These are phyloP conservation scores for Ogataea philodendri DNA, from an alignment of 805 yeast genomes.

Conservation along the genomic window DNA sequence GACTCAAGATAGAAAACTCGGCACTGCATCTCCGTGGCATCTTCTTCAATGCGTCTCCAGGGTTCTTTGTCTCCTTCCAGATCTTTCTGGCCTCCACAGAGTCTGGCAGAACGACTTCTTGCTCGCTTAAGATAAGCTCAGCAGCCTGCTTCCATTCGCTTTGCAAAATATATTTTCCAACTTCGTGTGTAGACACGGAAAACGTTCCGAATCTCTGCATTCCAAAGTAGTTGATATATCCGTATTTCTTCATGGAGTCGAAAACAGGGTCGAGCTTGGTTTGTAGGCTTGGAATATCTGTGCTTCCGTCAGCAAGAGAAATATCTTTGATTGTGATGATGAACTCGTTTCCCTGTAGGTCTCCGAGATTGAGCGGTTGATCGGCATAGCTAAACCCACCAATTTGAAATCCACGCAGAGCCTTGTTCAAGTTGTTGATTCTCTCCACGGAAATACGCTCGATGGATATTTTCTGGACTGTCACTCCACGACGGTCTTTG, in stretches of 20 bases:
- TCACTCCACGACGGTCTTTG: constrained; percentile 93
- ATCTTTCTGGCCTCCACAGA: constrained; percentile 78
- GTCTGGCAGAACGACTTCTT: constrained; percentile 78
- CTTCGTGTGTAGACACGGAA: constrained; percentile 83
- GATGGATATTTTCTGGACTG: constrained; percentile 78
- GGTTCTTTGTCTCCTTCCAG: constrained; percentile 74
- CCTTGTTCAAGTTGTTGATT: constrained; percentile 70
- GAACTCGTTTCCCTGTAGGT: constrained; percentile 85
- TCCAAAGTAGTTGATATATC: constrained; percentile 95
- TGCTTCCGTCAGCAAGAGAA: constrained; percentile 30
- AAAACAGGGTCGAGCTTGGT: constrained; percentile 52
- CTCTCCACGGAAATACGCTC: constrained; percentile 70
- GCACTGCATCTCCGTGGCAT: constrained; percentile 93
- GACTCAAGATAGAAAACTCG: constrained; percentile 67
- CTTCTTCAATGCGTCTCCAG: constrained; percentile 57
- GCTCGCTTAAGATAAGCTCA: constrained; percentile 78
- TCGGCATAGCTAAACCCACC: constrained; percentile 77
- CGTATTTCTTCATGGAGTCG: constrained; percentile 56
- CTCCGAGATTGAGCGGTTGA: constrained; percentile 69
- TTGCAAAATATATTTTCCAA: constrained; percentile 71
- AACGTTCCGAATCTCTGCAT: constrained; percentile 98
- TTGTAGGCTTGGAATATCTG: constrained; percentile 37
- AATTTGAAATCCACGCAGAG: constrained; percentile 70
- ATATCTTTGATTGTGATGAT: constrained; percentile 80
- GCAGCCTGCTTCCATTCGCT: constrained; percentile 80